These are phyloP conservation scores for Penicillium vulpinum DNA, from an alignment of 2,329 filamentous ascomycete genomes.

Conservation along the genomic window DNA sequence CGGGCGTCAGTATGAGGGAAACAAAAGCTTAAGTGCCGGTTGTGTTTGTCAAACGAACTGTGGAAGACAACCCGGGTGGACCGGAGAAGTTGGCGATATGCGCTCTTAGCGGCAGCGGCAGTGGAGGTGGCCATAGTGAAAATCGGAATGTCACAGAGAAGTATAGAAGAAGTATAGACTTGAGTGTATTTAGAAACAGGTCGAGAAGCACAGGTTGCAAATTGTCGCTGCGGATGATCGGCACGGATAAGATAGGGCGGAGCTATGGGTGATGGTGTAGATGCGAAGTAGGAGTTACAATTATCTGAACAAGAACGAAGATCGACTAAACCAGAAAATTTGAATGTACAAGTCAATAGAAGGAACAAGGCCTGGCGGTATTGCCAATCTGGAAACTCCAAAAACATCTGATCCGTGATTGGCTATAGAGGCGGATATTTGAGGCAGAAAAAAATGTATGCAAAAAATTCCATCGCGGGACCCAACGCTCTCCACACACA, in stretches of 20 bases:
- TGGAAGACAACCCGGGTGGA: conserved; percentile 80
- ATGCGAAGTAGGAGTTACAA: not conserved
- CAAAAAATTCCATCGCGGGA: conserved; percentile 29
- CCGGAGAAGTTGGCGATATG: conserved; percentile 79
- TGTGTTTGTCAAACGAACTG: conserved; percentile 52
- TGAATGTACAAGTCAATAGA: not conserved
- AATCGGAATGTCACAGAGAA: not conserved
- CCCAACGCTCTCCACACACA: conserved; percentile 21
- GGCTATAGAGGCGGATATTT: conserved; percentile 26
- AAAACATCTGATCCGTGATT: conserved; percentile 31
- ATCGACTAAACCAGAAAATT: not conserved
- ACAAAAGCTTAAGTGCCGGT: not conserved
- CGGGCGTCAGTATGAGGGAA: conserved; percentile 8
- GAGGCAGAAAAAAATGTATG: conserved; percentile 39
- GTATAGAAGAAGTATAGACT: not conserved
- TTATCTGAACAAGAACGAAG: not conserved
- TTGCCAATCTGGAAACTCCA: conserved; percentile 18
- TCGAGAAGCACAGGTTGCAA: not conserved
- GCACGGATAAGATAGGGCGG: not conserved
- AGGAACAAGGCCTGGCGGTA: not conserved
- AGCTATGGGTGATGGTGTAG: not conserved
- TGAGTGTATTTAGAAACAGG: not conserved
- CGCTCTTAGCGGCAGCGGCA: conserved; percentile 62
- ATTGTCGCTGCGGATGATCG: not conserved
- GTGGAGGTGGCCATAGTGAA: conserved; percentile 36